Evolutionary conservation across 2,329 filamentous ascomycete species (phyloP).

Genomic region (Calonectria hawksworthii): DNA sequence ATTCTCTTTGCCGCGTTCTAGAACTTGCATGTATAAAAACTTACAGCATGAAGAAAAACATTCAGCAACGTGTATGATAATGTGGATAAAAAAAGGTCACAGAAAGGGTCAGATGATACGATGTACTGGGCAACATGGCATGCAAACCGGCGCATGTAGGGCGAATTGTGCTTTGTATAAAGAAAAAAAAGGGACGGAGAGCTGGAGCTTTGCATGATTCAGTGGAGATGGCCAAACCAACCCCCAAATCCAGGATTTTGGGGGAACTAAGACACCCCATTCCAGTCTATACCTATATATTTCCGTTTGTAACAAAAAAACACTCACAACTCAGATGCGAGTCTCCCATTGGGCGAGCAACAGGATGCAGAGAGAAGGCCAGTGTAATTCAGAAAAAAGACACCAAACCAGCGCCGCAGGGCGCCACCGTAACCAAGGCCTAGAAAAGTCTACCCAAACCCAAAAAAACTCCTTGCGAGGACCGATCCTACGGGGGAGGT

Average conservation of each 20-base stretch:
- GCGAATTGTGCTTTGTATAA: constrained; percentile 14
- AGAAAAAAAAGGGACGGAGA: neutral
- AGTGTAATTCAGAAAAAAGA: neutral
- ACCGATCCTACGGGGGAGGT: constrained; percentile 34
- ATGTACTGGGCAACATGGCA: neutral
- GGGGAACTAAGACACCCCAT: constrained; percentile 9
- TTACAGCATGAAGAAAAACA: neutral
- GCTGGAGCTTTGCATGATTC: constrained; percentile 15
- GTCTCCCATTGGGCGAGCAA: neutral
- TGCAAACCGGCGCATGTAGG: constrained; percentile 5
- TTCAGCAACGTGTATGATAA: constrained; percentile 29
- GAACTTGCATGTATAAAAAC: neutral
- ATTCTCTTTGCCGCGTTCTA: no score
- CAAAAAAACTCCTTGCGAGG: constrained; percentile 49
- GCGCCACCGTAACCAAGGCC: constrained; percentile 20
- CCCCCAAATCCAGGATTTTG: constrained; percentile 1
- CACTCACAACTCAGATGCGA: neutral
- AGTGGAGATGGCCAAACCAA: constrained; percentile 7
- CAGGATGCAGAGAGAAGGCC: neutral
- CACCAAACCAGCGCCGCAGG: neutral
- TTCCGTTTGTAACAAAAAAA: constrained; percentile 7
- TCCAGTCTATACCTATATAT: constrained; percentile 25
- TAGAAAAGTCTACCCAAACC: constrained; percentile 38
- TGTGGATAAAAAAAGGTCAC: neutral
- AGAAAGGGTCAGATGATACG: neutral